phyloP scores from a whole-genome alignment of 768 basidiomycete genomes.

The Boletus rubescentipes region DNA sequence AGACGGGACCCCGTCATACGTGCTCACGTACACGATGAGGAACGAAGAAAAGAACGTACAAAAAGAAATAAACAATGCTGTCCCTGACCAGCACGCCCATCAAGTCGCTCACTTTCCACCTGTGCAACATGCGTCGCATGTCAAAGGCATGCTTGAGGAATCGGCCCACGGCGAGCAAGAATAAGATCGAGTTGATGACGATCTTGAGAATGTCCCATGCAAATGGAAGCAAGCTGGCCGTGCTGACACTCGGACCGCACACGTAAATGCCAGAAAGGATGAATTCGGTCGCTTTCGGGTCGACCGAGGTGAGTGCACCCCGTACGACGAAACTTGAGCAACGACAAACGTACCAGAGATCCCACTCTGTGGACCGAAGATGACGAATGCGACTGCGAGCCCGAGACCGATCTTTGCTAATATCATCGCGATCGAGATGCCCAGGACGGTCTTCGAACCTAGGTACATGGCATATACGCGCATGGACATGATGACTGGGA shows the following conservation, averaged over 20 bases:
- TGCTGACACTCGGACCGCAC: constrained; percentile 9
- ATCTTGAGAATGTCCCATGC: constrained; percentile 19
- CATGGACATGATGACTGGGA: constrained; percentile 17
- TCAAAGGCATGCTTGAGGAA: constrained; percentile 14
- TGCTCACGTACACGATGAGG: background rate
- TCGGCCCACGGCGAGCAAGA: constrained; percentile 13
- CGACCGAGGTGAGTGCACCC: background rate
- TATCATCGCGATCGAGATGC: constrained; percentile 5
- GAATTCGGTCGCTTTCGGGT: constrained; percentile 13
- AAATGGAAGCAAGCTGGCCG: constrained; percentile 2
- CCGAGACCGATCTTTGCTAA: constrained; percentile 6
- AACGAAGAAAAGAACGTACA: constrained; percentile 8
- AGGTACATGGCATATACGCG: constrained; percentile 25
- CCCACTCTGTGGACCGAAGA: constrained; percentile 19
- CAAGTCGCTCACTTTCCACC: constrained; percentile 13
- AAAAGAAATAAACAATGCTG: constrained; percentile 18
- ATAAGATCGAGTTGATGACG: constrained; percentile 11
- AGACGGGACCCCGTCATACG: background rate
- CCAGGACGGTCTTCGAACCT: constrained; percentile 8
- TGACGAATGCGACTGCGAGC: constrained; percentile 5
- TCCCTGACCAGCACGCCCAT: constrained; percentile 18
- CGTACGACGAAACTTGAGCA: too few species aligned
- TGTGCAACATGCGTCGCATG: constrained; percentile 1
- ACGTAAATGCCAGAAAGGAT: constrained; percentile 17
- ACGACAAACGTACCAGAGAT: constrained; percentile 7